These are phyloP conservation scores for Calonectria pauciramosa DNA, from an alignment of 2,329 filamentous ascomycete genomes.

Conservation along the genomic window DNA sequence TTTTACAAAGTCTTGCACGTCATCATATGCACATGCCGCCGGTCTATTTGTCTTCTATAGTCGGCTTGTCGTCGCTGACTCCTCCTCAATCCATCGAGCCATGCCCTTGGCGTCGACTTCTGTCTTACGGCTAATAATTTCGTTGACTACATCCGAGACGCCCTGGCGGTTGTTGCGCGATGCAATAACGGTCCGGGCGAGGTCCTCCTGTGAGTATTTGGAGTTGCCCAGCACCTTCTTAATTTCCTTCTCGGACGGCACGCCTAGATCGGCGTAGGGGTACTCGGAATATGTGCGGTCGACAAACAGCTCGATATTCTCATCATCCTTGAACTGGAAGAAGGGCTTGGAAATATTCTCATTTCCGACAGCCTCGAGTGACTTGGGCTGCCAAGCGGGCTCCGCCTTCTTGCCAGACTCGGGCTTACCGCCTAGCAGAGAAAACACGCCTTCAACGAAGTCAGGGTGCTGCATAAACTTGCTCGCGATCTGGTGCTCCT, in stretches of 20 bases:
- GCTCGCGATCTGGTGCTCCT: constrained; percentile 86
- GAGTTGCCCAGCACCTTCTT: constrained; percentile 57
- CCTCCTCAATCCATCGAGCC: constrained; percentile 54
- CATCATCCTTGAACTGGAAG: constrained; percentile 67
- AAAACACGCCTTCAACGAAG: constrained; percentile 92
- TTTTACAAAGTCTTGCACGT: constrained; percentile 42
- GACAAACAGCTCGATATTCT: constrained; percentile 73
- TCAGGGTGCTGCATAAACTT: constrained; percentile 93
- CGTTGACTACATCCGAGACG: constrained; percentile 75
- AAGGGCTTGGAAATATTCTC: constrained; percentile 74
- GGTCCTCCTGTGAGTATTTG: constrained; percentile 64
- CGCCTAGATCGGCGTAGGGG: constrained; percentile 76
- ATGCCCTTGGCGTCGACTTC: constrained; percentile 58
- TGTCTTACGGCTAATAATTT: constrained; percentile 77
- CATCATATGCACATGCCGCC: constrained; percentile 20
- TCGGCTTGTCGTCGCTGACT: constrained; percentile 49
- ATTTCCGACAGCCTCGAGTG: constrained; percentile 75
- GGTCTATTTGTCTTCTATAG: constrained; percentile 42
- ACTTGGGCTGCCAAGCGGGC: constrained; percentile 83
- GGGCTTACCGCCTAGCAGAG: constrained; percentile 67
- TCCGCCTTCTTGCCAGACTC: constrained; percentile 62
- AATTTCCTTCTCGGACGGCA: constrained; percentile 80
- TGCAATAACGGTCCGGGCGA: constrained; percentile 74
- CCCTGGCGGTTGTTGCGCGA: constrained; percentile 76
- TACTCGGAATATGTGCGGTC: constrained; percentile 77